These are phyloP conservation scores for Mikania micrantha DNA, from an alignment of 129 eudicot species.

Conservation along the genomic window DNA sequence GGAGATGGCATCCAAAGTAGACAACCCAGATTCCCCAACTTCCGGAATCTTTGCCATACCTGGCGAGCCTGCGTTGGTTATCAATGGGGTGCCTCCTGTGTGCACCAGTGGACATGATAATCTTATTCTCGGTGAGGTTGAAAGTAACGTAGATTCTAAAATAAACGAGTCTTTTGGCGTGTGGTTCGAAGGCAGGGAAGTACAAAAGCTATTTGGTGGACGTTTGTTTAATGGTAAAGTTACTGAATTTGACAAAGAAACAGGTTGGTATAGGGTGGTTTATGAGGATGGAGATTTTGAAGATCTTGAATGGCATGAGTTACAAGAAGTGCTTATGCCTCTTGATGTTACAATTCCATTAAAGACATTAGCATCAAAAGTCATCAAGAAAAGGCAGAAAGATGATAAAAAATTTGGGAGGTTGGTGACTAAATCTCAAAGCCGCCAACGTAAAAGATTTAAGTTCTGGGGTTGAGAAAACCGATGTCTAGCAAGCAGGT, in stretches of 20 bases:
- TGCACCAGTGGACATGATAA: slow-evolving; percentile 18
- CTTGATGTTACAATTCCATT: slow-evolving; percentile 64
- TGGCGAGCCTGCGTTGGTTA: slow-evolving; percentile 62
- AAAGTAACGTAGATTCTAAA: slow-evolving; percentile 17
- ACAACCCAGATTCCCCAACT: slow-evolving; percentile 25
- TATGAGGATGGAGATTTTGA: slow-evolving; percentile 87
- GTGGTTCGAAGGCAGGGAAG: slow-evolving; percentile 79
- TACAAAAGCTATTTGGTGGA: slow-evolving; percentile 48
- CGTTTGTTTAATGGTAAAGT: slow-evolving; percentile 46
- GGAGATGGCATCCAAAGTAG: slow-evolving; percentile 31
- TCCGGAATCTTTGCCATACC: slow-evolving; percentile 50
- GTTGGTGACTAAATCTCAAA: slow-evolving; percentile 16
- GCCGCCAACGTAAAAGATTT: slow-evolving; percentile 16
- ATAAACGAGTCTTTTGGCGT: slow-evolving; percentile 38
- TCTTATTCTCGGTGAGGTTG: slow-evolving; percentile 19
- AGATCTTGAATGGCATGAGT: slow-evolving; percentile 88
- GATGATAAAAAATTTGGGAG: slow-evolving; percentile 25
- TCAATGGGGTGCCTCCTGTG: slow-evolving; percentile 61
- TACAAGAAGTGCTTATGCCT: slow-evolving; percentile 54
- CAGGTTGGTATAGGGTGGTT: slow-evolving; percentile 72
- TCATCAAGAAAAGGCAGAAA: slow-evolving; percentile 52
- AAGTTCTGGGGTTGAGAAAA: background rate
- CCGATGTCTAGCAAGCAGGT: slow-evolving; percentile 2
- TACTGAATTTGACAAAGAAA: slow-evolving; percentile 49
- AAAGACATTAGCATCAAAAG: slow-evolving; percentile 55